Percentiles rank a stretch among this genome's conserved stretches.
phyloP scores from a whole-genome alignment of 805 yeast genomes.

The Pichia californica region DNA sequence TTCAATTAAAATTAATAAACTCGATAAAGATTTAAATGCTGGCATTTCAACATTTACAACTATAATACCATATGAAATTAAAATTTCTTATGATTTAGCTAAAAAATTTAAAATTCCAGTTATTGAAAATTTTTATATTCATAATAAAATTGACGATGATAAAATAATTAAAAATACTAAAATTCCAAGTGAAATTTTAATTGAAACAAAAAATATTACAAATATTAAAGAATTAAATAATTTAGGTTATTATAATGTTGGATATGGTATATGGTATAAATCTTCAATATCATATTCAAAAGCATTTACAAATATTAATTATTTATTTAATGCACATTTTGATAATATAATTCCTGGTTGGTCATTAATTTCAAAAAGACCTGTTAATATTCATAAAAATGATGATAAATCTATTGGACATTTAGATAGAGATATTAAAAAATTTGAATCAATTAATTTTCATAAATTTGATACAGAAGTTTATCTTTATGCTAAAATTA shows the following conservation, averaged over 20 bases:
- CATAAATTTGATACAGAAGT: slow-evolving; percentile 14
- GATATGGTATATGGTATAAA: slow-evolving; percentile 55
- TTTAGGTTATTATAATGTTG: slow-evolving; percentile 12
- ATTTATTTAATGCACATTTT: slow-evolving; percentile 66
- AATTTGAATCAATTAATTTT: slow-evolving; percentile 3
- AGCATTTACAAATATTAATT: slow-evolving; percentile 37
- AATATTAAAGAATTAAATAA: slow-evolving; percentile 1
- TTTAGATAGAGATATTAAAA: not conserved
- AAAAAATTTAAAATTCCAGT: not conserved
- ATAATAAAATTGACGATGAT: slow-evolving; percentile 1
- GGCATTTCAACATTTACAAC: not conserved
- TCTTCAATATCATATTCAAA: not conserved
- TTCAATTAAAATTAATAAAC: not conserved
- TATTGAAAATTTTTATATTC: slow-evolving; percentile 1
- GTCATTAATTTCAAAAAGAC: slow-evolving; percentile 25
- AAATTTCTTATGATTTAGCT: not conserved
- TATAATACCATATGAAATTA: slow-evolving; percentile 4
- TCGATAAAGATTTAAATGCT: not conserved
- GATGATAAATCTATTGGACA: slow-evolving; percentile 2
- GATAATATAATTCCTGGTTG: slow-evolving; percentile 75
- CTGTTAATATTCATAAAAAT: slow-evolving; percentile 7
- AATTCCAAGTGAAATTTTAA: slow-evolving; percentile 1
- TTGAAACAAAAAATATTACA: not conserved
- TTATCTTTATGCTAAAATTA: slow-evolving; percentile 11
- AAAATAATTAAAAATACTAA: not conserved